Evolutionary conservation across 805 yeast species (phyloP).

Genomic region (Debaryomyces hansenii): DNA sequence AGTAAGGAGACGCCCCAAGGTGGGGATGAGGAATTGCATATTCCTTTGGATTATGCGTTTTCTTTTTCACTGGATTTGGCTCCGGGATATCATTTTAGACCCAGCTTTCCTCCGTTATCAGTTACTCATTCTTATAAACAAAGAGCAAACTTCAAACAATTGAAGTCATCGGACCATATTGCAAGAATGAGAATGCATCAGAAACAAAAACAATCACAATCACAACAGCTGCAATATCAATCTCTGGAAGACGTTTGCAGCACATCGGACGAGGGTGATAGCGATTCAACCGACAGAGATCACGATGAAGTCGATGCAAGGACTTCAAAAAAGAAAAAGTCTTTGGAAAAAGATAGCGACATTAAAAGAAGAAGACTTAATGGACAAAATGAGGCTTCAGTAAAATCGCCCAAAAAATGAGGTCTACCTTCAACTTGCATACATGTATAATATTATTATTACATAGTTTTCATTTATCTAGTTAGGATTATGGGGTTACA

Average conservation of each 20-base stretch:
- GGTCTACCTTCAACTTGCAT: not conserved
- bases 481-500: not conserved
- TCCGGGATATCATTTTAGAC: conserved; percentile 28
- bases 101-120: conserved; percentile 40
- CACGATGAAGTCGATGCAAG: conserved; percentile 5
- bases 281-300: conserved; percentile 13
- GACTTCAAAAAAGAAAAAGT: conserved; percentile 8
- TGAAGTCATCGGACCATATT: conserved; percentile 8
- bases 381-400: not conserved
- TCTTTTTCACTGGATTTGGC: conserved; percentile 26
- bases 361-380: conserved; percentile 8
- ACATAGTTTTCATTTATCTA: not conserved
- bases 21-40: conserved; percentile 7
- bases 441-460: not conserved
- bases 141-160: conserved; percentile 11
- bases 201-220: conserved; percentile 7
- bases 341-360: conserved; percentile 4
- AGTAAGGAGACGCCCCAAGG: not conserved
- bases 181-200: conserved; percentile 7
- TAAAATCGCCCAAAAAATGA: not conserved
- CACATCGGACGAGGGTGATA: conserved; percentile 21
- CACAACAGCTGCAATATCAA: conserved; percentile 7
- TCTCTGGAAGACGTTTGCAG: conserved; percentile 10
- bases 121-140: conserved; percentile 30
- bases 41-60: conserved; percentile 33